Base-by-base conservation (phyloP, 805 yeast genomes). In the Candida sphagnicola region DNA sequence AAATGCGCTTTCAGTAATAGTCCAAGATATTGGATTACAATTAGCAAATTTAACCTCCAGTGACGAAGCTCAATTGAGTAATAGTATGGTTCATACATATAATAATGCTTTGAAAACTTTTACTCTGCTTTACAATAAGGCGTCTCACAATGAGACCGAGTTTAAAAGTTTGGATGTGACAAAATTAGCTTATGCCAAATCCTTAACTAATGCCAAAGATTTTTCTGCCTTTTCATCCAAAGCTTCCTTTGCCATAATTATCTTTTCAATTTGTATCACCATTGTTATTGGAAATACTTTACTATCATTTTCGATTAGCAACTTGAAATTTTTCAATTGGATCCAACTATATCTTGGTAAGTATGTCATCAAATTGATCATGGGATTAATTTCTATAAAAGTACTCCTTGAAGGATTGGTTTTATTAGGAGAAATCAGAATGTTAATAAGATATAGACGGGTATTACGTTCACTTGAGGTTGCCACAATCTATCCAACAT, bases 21-120 rank as follows among this genome's bases (percentile, higher is more conserved):
- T 76, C 8, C 61, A 70, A 40, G 83, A 78, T 53, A 63, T 78
- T 10, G 79, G 77, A 3, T 57, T 56, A 2, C 77, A 71, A 44
- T 54, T 74, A 29, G 72, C 69, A 8, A 51, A 53, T 18, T 52
- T 69, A 18, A 65, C 78, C 3, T 59, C 60, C 14, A 51, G 63
- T 40, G 62, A 70, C 4, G 62, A 72, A 44, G 57, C 72, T 4
- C 51, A 49, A 8, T 54, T 70, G 45, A 72, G 75, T 2, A 57
- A 65, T 15, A 61, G 72, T 17, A 59, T 74, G 41, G 68, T 64
- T 11, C 46, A 55, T 8, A 66, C 70, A 1, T 73, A 68, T 49
- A 61, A 63, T 15, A 56, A 60, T 16, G 40, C 47, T 5, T 31
- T 50, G 14, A 31, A 35, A 26, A 38, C 42, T 12, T 35, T 50